phyloP scores from a whole-genome alignment of 805 yeast species.

The Yamadazyma endophytica region DNA sequence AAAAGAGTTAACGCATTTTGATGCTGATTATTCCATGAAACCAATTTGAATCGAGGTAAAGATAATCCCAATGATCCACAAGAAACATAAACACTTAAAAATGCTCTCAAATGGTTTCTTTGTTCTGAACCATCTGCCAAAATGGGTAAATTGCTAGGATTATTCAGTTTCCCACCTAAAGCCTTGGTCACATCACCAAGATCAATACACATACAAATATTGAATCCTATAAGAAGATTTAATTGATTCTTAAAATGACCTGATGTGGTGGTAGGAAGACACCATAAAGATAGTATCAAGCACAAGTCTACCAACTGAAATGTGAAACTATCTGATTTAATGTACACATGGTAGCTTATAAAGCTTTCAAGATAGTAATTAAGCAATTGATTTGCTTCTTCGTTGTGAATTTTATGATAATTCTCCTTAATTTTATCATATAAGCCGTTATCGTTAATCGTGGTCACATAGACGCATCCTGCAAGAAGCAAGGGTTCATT shows the following conservation, averaged over 20 bases:
- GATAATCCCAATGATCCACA: constrained; percentile 51
- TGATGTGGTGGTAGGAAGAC: constrained; percentile 48
- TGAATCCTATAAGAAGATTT: constrained; percentile 41
- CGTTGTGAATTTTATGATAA: constrained; percentile 13
- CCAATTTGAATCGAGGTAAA: constrained; percentile 47
- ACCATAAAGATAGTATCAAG: constrained; percentile 47
- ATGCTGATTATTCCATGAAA: constrained; percentile 44
- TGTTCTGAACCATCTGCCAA: constrained; percentile 20
- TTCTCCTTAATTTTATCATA: constrained; percentile 8
- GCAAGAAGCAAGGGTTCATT: constrained; percentile 41
- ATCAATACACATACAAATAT: constrained; percentile 47
- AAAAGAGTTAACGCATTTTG: constrained; percentile 24
- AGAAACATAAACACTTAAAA: constrained; percentile 46
- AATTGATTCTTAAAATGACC: constrained; percentile 53
- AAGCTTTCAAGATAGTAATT: constrained; percentile 42
- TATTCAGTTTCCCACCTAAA: constrained; percentile 1
- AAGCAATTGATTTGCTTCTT: constrained; percentile 38
- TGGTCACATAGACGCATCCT: constrained; percentile 44
- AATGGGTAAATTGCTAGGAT: constrained; percentile 8
- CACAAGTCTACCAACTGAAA: constrained; percentile 40
- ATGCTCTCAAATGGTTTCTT: constrained; percentile 34
- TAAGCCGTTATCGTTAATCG: constrained; percentile 36
- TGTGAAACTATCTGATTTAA: constrained; percentile 40
- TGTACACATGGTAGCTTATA: constrained; percentile 40
- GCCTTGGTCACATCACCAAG: constrained; percentile 31